These are phyloP conservation scores for Tieghemiomyces parasiticus DNA, from an alignment of 192 early-diverging fungal genomes.

Conservation along the genomic window DNA sequence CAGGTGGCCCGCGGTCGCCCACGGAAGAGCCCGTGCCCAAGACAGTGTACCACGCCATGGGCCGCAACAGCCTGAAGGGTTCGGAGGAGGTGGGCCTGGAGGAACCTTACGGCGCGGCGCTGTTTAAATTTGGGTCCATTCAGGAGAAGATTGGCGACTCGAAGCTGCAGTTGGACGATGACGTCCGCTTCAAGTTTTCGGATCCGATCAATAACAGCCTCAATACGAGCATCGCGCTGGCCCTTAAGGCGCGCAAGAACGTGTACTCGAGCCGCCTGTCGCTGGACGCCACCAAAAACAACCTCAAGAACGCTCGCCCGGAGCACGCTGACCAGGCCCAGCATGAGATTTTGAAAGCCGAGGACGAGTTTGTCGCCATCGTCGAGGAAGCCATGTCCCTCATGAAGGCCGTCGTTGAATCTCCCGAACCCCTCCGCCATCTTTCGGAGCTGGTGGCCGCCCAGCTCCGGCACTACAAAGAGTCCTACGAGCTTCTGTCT, in stretches of 20 bases:
- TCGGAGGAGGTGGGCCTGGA: constrained; percentile 55
- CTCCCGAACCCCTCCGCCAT: constrained; percentile 67
- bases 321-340: constrained; percentile 57
- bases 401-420: constrained; percentile 85
- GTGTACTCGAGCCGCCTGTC: constrained; percentile 68
- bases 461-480: constrained; percentile 77
- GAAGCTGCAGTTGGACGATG: constrained; percentile 57
- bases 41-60: constrained; percentile 60
- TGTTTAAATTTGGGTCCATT: constrained; percentile 73
- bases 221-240: constrained; percentile 58
- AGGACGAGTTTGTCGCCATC: constrained; percentile 90
- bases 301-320: constrained; percentile 54
- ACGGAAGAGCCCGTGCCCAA: constrained; percentile 27
- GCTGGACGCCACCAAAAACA: constrained; percentile 74
- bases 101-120: constrained; percentile 73
- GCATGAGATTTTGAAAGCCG: constrained; percentile 74
- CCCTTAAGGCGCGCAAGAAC: constrained; percentile 72
- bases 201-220: constrained; percentile 57
- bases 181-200: constrained; percentile 57
- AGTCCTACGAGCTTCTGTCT: constrained; percentile 47
- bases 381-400: constrained; percentile 90
- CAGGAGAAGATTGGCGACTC: constrained; percentile 75
- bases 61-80: constrained; percentile 45
- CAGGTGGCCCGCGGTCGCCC: constrained; percentile 32
- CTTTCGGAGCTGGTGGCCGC: constrained; percentile 75